phyloP scores from a whole-genome alignment of 2,329 filamentous ascomycete species.

The Aspergillus persii region DNA sequence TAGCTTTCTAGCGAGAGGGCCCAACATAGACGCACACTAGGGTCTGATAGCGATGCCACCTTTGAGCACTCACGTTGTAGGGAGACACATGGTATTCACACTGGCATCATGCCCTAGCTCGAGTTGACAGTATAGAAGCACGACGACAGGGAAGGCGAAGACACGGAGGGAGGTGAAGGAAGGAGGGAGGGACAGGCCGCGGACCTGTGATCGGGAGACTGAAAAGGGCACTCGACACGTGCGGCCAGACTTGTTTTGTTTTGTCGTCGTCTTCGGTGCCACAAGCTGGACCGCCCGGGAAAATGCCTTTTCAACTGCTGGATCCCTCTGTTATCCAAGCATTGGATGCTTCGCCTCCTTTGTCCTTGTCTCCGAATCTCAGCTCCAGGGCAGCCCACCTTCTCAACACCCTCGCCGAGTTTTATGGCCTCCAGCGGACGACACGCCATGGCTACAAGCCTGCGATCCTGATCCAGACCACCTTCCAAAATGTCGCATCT shows the following conservation, averaged over 20 bases:
- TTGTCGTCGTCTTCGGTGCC: background rate
- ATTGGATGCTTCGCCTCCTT: constrained; percentile 11
- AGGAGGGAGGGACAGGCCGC: background rate
- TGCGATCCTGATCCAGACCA: constrained; percentile 13
- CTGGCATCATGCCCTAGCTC: too few species aligned
- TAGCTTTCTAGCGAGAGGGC: too few species aligned
- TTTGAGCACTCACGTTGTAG: too few species aligned
- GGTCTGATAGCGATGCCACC: too few species aligned
- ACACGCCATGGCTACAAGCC: constrained; percentile 11
- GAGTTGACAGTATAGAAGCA: too few species aligned
- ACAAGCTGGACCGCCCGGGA: background rate
- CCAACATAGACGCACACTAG: too few species aligned
- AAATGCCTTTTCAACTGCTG: background rate
- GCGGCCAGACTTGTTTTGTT: background rate
- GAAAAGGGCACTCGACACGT: background rate
- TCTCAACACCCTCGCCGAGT: constrained; percentile 8
- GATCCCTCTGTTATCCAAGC: constrained; percentile 12
- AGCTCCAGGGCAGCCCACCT: constrained; percentile 8
- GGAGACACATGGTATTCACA: too few species aligned
- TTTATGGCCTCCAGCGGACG: constrained; percentile 10
- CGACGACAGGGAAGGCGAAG: too few species aligned
- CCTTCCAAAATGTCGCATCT: constrained; percentile 14
- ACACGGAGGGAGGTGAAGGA: background rate
- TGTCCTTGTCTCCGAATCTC: constrained; percentile 6
- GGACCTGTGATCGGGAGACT: background rate